A percentile compares a stretch with the other conserved stretches of the same genome.
Conservation (phyloP, 305 asterid species). For the Rubia peregrina region DNA sequence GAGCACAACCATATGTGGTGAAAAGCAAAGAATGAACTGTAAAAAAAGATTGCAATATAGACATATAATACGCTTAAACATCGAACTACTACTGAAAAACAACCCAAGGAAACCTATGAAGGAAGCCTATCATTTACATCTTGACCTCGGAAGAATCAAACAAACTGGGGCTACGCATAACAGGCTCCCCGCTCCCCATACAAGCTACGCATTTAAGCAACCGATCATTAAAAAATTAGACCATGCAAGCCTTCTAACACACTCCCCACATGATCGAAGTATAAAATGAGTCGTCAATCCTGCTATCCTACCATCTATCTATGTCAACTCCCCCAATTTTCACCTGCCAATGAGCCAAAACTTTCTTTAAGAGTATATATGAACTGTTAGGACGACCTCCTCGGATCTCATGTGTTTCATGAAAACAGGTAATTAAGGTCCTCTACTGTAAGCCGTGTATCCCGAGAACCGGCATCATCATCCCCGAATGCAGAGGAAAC, state of each 20-base stretch:
- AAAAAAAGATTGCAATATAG: neutral
- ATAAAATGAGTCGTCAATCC: slow-evolving; percentile 29
- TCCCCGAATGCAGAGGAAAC: slow-evolving; percentile 97
- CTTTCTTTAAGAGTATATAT: neutral
- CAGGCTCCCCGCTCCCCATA: slow-evolving; percentile 31
- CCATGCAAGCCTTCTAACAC: slow-evolving; percentile 22
- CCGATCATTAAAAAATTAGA: slow-evolving; percentile 30
- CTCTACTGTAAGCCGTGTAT: slow-evolving; percentile 78
- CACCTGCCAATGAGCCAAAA: slow-evolving; percentile 6
- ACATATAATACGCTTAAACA: neutral
- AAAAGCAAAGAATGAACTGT: neutral
- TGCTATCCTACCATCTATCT: slow-evolving; percentile 19
- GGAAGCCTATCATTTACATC: slow-evolving; percentile 30
- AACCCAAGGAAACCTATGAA: neutral
- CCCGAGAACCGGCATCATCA: slow-evolving; percentile 68
- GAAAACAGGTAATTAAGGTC: slow-evolving; percentile 79
- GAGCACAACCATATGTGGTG: no score
- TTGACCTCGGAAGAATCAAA: slow-evolving; percentile 29
- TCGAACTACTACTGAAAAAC: neutral
- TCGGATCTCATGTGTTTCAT: slow-evolving; percentile 17
- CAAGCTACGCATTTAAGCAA: slow-evolving; percentile 20
- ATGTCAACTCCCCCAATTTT: slow-evolving; percentile 20
- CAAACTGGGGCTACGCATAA: slow-evolving; percentile 16
- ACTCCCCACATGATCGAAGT: slow-evolving; percentile 28
- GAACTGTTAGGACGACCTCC: neutral